A percentile compares a stretch with the other conserved stretches of the same genome.
Evolutionary conservation across 257 asterid species (phyloP).

Genomic region (Vinca minor): DNA sequence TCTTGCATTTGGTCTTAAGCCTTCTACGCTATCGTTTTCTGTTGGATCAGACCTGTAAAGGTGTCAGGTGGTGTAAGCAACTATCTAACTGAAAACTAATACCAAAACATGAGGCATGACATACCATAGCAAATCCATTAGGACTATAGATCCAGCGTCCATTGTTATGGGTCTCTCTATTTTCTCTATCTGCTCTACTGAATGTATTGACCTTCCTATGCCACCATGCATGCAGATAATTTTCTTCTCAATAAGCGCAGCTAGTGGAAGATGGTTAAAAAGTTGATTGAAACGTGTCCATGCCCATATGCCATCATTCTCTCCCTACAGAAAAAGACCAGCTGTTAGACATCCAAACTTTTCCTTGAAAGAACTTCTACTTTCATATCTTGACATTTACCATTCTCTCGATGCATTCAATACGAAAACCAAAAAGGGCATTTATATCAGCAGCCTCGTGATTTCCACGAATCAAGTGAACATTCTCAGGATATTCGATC

Average conservation of each 20-base stretch:
- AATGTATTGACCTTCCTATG: slow-evolving; percentile 87
- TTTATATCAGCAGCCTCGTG: slow-evolving; percentile 99
- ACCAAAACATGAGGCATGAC: slow-evolving; percentile 14
- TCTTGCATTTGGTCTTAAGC: slow-evolving; percentile 97
- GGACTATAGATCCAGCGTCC: slow-evolving; percentile 95
- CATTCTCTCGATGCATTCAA: slow-evolving; percentile 99
- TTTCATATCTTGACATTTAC: slow-evolving; percentile 33
- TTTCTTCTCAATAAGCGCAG: slow-evolving; percentile 96
- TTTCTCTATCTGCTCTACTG: slow-evolving; percentile 94
- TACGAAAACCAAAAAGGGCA: slow-evolving; percentile 97
- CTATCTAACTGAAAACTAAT: not conserved
- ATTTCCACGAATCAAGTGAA: slow-evolving; percentile 96
- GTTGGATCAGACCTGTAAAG: slow-evolving; percentile 95
- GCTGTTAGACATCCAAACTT: slow-evolving; percentile 20
- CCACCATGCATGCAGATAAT: slow-evolving; percentile 99
- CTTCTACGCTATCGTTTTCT: slow-evolving; percentile 93
- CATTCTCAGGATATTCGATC: slow-evolving; percentile 95
- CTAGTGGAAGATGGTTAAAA: slow-evolving; percentile 90
- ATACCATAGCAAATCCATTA: slow-evolving; percentile 97
- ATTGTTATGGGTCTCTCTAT: slow-evolving; percentile 97
- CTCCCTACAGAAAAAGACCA: slow-evolving; percentile 56
- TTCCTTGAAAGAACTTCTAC: not conserved
- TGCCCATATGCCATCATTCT: slow-evolving; percentile 97
- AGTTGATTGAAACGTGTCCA: slow-evolving; percentile 98
- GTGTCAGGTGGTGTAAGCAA: slow-evolving; percentile 6